Conservation (phyloP, 352 stramenopile genomes). For the Phytopythium aichiense region DNA sequence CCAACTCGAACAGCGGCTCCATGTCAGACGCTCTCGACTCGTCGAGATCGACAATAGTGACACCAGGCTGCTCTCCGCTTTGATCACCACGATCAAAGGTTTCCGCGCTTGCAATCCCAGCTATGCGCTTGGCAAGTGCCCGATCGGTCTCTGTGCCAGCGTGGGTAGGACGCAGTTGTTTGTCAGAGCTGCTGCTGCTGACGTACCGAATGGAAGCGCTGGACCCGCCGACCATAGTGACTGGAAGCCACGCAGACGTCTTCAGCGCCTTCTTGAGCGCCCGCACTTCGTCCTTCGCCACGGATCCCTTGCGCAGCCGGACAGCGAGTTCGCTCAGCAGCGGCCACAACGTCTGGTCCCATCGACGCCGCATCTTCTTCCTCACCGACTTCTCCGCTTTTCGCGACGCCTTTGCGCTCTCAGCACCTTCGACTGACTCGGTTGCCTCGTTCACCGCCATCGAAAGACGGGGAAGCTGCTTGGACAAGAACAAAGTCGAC, state of each 20-base stretch:
- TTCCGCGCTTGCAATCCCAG: neutral
- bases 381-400: conserved; percentile 15
- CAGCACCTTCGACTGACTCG: neutral
- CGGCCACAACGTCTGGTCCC: conserved; percentile 36
- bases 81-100: conserved; percentile 5
- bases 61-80: conserved; percentile 2
- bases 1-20: conserved; percentile 28
- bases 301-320: conserved; percentile 34
- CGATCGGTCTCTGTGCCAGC: conserved; percentile 26
- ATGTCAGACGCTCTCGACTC: conserved; percentile 15
- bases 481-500: conserved; percentile 40
- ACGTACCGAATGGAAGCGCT: neutral
- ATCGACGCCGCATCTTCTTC: conserved; percentile 9
- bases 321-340: conserved; percentile 37
- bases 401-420: conserved; percentile 6
- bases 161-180: conserved; percentile 16
- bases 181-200: neutral
- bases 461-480: conserved; percentile 16
- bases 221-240: neutral
- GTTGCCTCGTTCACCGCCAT: neutral
- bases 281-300: conserved; percentile 36
- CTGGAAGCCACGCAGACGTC: conserved; percentile 29
- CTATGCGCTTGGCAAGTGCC: conserved; percentile 35
- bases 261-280: conserved; percentile 45
- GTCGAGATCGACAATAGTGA: conserved; percentile 32